Evolutionary conservation across 768 basidiomycete genomes (phyloP).

Genomic region (Coprinopsis strossmayeri): DNA sequence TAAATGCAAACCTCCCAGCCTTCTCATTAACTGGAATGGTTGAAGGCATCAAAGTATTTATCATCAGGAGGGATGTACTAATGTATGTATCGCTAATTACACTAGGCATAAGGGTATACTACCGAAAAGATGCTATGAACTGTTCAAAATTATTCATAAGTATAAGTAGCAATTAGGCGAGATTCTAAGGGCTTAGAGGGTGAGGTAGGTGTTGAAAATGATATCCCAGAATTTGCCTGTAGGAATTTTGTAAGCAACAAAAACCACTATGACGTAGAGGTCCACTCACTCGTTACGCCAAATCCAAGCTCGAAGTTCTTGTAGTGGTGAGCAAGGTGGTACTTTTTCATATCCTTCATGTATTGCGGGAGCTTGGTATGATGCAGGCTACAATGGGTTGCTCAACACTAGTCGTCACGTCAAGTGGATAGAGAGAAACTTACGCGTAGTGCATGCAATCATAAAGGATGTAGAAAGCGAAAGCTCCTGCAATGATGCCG

Average conservation of each 20-base stretch:
- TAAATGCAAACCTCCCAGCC: neutral
- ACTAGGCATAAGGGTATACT: too few relatives aligned
- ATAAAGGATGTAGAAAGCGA: slow-evolving; percentile 75
- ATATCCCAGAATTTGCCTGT: slow-evolving; percentile 91
- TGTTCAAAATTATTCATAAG: too few relatives aligned
- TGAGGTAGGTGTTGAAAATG: slow-evolving; percentile 79
- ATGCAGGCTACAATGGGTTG: slow-evolving; percentile 61
- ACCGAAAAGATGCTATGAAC: too few relatives aligned
- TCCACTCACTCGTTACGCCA: slow-evolving; percentile 79
- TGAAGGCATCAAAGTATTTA: too few relatives aligned
- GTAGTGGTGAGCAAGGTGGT: slow-evolving; percentile 96
- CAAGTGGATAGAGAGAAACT: slow-evolving; percentile 21
- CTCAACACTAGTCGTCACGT: too few relatives aligned
- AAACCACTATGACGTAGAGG: slow-evolving; percentile 3
- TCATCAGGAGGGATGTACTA: too few relatives aligned
- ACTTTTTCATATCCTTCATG: slow-evolving; percentile 90
- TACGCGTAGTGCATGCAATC: slow-evolving; percentile 92
- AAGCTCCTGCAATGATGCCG: slow-evolving; percentile 83
- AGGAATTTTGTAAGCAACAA: neutral
- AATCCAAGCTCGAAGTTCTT: slow-evolving; percentile 98
- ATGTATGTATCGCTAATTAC: too few relatives aligned
- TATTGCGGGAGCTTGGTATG: slow-evolving; percentile 84
- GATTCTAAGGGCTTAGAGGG: slow-evolving; percentile 34
- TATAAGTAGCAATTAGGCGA: too few relatives aligned
- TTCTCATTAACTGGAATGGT: too few relatives aligned